A percentile compares a stretch with the other conserved stretches of the same genome.
These are phyloP conservation scores for Daldinia decipiens DNA, from an alignment of 495 filamentous ascomycete species.

Conservation along the genomic window DNA sequence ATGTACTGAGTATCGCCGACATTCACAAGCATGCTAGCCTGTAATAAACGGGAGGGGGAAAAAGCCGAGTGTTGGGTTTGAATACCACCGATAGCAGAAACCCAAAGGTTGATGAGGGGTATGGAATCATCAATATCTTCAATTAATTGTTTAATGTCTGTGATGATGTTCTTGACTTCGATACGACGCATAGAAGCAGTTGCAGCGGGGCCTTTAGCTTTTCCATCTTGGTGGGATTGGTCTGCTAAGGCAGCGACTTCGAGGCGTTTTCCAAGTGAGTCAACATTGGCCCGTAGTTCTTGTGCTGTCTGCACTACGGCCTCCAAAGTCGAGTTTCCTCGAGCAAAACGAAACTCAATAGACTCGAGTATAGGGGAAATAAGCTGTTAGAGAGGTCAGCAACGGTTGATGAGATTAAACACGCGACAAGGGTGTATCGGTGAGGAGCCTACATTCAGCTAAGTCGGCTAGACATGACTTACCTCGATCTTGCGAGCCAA, in stretches of 20 bases:
- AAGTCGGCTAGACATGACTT: constrained; percentile 30
- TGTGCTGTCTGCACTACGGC: constrained; percentile 88
- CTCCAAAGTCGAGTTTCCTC: constrained; percentile 95
- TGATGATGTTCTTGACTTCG: constrained; percentile 75
- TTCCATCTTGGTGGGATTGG: constrained; percentile 59
- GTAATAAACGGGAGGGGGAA: constrained; percentile 89
- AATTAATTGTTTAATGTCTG: constrained; percentile 80
- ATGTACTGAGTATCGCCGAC: constrained; percentile 88
- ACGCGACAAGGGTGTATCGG: constrained; percentile 9
- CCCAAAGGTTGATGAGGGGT: constrained; percentile 91
- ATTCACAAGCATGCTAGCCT: constrained; percentile 92
- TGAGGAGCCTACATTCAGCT: constrained; percentile 13
- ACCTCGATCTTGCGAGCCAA: constrained; percentile 49
- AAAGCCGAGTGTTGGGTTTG: constrained; percentile 44
- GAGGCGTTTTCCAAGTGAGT: constrained; percentile 81
- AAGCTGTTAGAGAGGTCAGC: constrained; percentile 31
- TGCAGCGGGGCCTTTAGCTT: constrained; percentile 55
- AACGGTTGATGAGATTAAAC: background rate
- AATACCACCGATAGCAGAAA: constrained; percentile 93
- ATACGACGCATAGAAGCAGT: constrained; percentile 51
- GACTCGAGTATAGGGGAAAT: constrained; percentile 48
- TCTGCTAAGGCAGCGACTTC: constrained; percentile 77
- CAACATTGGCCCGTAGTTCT: constrained; percentile 86
- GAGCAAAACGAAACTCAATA: constrained; percentile 48
- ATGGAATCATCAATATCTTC: constrained; percentile 89